Percentiles rank a stretch among this genome's conserved stretches.
Conservation (phyloP, 2,329 filamentous ascomycete species). For the Fusarium torreyae region DNA sequence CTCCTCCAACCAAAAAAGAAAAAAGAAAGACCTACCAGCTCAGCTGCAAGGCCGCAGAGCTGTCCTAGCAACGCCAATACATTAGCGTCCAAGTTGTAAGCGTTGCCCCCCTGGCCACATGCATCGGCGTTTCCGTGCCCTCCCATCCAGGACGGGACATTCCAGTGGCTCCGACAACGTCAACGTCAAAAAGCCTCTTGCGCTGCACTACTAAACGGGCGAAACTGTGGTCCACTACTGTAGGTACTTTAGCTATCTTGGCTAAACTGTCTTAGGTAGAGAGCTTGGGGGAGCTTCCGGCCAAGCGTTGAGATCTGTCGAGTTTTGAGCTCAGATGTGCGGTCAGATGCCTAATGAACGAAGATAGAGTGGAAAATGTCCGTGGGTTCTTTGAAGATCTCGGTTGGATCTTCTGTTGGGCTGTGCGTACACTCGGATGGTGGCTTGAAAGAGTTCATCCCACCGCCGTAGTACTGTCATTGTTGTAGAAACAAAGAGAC, state of each 20-base stretch:
- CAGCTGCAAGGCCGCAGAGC: constrained; percentile 47
- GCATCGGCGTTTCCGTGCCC: constrained; percentile 44
- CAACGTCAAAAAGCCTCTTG: constrained; percentile 14
- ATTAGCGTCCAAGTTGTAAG: constrained; percentile 38
- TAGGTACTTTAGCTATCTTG: no score
- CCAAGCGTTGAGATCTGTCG: constrained; percentile 10
- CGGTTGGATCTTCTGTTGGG: constrained; percentile 19
- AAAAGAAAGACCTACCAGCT: constrained; percentile 25
- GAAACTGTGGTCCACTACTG: no score
- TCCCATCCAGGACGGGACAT: constrained; percentile 12
- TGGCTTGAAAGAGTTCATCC: constrained; percentile 22
- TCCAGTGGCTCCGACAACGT: constrained; percentile 25
- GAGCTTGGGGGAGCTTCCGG: not conserved
- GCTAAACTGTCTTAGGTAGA: no score
- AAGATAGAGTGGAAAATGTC: constrained; percentile 2
- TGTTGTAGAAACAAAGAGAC: constrained; percentile 19
- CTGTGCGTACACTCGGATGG: constrained; percentile 17
- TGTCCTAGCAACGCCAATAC: constrained; percentile 35
- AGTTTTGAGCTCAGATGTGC: constrained; percentile 17
- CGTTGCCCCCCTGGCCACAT: constrained; percentile 1
- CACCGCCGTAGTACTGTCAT: not conserved
- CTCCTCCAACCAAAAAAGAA: not conserved
- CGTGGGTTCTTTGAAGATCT: constrained; percentile 17
- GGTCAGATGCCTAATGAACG: not conserved
- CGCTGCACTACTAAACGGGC: no score